Percentiles rank a stretch among this genome's conserved stretches.
These are phyloP conservation scores for Sungouiozyma intestinalis DNA, from an alignment of 805 yeast species.

Conservation along the genomic window DNA sequence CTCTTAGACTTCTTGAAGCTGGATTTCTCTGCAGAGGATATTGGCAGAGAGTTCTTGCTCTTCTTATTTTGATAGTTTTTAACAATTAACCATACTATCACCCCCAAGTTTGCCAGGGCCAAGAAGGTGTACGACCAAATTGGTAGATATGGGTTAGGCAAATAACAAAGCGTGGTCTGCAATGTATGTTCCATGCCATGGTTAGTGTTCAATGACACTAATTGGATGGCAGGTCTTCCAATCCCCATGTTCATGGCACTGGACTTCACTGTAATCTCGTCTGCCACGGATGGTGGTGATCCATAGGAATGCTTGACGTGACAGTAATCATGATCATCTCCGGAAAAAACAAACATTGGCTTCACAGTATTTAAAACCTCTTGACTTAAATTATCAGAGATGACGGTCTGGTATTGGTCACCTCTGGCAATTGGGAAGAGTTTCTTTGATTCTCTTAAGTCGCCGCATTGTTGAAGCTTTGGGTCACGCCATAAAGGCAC, in stretches of 20 bases:
- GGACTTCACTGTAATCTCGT: conserved; percentile 82
- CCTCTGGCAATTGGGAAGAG: conserved; percentile 67
- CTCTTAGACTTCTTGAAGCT: background rate
- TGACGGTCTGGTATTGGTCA: conserved; percentile 81
- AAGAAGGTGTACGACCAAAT: conserved; percentile 27
- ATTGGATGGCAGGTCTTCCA: conserved; percentile 72
- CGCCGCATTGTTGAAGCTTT: conserved; percentile 58
- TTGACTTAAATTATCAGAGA: conserved; percentile 49
- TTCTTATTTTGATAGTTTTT: background rate
- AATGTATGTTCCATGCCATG: conserved; percentile 6
- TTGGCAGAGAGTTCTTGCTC: background rate
- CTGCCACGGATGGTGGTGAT: conserved; percentile 28
- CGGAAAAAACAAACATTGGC: conserved; percentile 71
- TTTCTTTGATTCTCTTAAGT: conserved; percentile 55
- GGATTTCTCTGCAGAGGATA: background rate
- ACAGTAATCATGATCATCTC: conserved; percentile 97
- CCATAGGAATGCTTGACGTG: conserved; percentile 47
- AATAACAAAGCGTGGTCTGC: conserved; percentile 42
- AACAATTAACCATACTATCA: background rate
- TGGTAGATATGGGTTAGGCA: conserved; percentile 45
- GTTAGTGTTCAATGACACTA: conserved; percentile 56
- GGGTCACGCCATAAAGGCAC: conserved; percentile 78
- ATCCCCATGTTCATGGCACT: conserved; percentile 93
- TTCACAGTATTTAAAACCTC: conserved; percentile 45
- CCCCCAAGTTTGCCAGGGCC: conserved; percentile 2